phyloP scores from a whole-genome alignment of 2,329 filamentous ascomycete genomes.

The Arthroderma sp. region DNA sequence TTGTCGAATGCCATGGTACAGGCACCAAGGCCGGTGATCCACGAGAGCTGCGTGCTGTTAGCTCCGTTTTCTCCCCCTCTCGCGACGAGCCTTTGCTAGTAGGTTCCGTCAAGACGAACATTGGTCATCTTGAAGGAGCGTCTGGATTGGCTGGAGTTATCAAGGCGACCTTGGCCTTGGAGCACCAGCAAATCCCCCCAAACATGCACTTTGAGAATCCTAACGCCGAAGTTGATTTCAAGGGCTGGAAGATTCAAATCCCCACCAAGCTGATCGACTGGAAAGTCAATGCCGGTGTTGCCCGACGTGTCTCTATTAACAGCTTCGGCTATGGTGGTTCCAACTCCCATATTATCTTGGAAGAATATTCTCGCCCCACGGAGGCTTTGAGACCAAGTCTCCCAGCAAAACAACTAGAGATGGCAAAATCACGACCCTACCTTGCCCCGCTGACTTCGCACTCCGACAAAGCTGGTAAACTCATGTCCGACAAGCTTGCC shows the following conservation, averaged over 20 bases:
- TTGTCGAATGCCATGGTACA: constrained; percentile 30
- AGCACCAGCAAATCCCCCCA: constrained; percentile 16
- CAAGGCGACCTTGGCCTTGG: constrained; percentile 15
- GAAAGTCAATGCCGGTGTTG: background rate
- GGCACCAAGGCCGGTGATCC: constrained; percentile 22
- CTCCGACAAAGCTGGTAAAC: constrained; percentile 8
- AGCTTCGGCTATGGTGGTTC: constrained; percentile 12
- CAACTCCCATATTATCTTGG: constrained; percentile 10
- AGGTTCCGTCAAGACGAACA: constrained; percentile 18
- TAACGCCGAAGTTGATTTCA: constrained; percentile 4
- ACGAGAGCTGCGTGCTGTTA: constrained; percentile 11
- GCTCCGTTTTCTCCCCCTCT: constrained; percentile 4
- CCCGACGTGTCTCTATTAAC: constrained; percentile 14
- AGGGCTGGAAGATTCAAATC: constrained; percentile 15
- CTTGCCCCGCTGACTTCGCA: constrained; percentile 10
- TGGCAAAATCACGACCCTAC: constrained; percentile 2
- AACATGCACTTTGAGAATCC: constrained; percentile 16
- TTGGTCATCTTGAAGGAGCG: constrained; percentile 17
- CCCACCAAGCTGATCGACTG: constrained; percentile 5
- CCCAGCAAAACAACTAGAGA: background rate
- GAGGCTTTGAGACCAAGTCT: background rate
- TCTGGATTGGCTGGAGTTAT: constrained; percentile 18
- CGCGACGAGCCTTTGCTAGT: constrained; percentile 10
- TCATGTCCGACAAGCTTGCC: constrained; percentile 6
- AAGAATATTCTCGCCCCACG: constrained; percentile 3